Evolutionary conservation across 148 eudicot genomes (phyloP).

Genomic region (Silene conica): DNA sequence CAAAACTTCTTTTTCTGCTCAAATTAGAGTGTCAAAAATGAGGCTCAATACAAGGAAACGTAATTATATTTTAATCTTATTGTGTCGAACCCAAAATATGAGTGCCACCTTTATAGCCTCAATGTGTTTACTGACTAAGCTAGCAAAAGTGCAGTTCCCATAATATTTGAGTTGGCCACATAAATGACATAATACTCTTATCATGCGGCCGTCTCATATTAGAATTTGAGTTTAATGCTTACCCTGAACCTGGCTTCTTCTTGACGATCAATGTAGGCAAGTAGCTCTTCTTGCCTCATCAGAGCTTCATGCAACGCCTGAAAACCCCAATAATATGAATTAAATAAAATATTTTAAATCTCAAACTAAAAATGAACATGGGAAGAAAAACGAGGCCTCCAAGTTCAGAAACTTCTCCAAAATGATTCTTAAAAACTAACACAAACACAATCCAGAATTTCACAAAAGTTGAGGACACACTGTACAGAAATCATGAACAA

Average conservation of each 20-base stretch:
- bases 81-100: neutral
- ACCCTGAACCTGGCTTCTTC: conserved; percentile 72
- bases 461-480: neutral
- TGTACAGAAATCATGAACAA: conserved; percentile 2
- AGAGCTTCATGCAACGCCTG: conserved; percentile 39
- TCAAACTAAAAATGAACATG: neutral
- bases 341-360: neutral
- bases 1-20: conserved; percentile 71
- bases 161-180: too few species aligned
- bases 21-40: conserved; percentile 11
- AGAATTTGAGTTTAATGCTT: conserved; percentile 20
- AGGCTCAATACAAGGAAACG: neutral
- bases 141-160: neutral
- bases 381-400: neutral
- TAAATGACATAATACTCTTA: too few species aligned
- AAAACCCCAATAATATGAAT: conserved; percentile 3
- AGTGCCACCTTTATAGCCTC: neutral
- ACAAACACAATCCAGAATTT: neutral
- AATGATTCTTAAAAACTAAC: neutral
- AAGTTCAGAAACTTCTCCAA: neutral
- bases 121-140: neutral
- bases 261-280: conserved; percentile 89
- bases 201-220: neutral
- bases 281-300: conserved; percentile 87
- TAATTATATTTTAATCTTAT: neutral